Conservation (phyloP, 2,329 filamentous ascomycete species). For the Botrytis galanthina region DNA sequence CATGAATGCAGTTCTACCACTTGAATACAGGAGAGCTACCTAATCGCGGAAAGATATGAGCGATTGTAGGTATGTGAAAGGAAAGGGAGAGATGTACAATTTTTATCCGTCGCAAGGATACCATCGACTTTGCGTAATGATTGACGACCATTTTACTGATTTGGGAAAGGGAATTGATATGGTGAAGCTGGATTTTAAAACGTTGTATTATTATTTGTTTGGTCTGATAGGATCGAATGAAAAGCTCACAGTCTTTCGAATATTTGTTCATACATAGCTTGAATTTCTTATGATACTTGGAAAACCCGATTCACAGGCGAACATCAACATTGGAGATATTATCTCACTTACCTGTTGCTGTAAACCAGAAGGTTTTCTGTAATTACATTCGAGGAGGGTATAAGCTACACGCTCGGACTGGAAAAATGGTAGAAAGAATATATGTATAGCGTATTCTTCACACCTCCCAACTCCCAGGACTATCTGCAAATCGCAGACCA, state of each 20-base stretch:
- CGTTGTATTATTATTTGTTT: background rate
- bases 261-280: background rate
- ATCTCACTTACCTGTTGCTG: background rate
- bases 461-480: background rate
- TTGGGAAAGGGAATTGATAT: background rate
- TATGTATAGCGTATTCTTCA: background rate
- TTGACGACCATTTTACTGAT: background rate
- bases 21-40: background rate
- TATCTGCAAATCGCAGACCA: background rate
- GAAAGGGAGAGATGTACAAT: background rate
- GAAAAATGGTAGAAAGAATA: background rate
- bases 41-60: background rate
- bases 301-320: background rate
- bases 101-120: background rate
- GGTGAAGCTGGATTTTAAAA: background rate
- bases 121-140: background rate
- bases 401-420: background rate
- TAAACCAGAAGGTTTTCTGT: background rate
- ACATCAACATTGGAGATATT: background rate
- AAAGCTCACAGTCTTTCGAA: background rate
- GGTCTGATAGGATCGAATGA: background rate
- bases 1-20: constrained; percentile 14
- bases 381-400: background rate
- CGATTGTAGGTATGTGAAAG: background rate
- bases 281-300: background rate